Evolutionary conservation across 257 asterid genomes (phyloP).

Genomic region (Primulina tabacum): DNA sequence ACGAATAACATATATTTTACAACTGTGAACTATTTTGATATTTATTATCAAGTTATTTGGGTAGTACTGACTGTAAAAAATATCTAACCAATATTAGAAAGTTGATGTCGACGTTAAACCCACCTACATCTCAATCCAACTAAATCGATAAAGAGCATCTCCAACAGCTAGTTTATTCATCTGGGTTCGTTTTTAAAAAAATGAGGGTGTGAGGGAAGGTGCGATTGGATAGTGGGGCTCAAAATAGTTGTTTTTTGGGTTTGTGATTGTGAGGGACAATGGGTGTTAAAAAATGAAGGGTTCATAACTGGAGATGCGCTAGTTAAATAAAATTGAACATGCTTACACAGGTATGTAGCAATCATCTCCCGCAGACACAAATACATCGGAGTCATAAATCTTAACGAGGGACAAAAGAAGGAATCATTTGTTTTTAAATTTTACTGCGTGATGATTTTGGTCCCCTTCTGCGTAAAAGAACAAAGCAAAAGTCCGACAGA

Average conservation of each 20-base stretch:
- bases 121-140: conserved; percentile 24
- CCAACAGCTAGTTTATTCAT: too few species aligned
- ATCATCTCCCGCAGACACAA: neutral
- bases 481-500: conserved; percentile 22
- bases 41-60: too few species aligned
- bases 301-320: too few species aligned
- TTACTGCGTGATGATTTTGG: neutral
- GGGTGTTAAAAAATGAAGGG: too few species aligned
- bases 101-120: conserved; percentile 25
- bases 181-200: too few species aligned
- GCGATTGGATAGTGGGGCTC: too few species aligned
- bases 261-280: too few species aligned
- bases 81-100: conserved; percentile 21
- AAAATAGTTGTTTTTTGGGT: too few species aligned
- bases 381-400: neutral
- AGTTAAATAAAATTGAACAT: neutral
- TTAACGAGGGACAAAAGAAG: neutral
- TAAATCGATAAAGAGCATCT: conserved; percentile 20
- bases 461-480: neutral
- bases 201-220: too few species aligned
- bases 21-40: too few species aligned
- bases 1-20: too few species aligned
- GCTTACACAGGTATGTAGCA: neutral
- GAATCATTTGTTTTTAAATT: neutral
- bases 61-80: conserved; percentile 13